Evolutionary conservation across 1,139 yeast species (phyloP), one percentile per base, ranked within the genome.

Genomic region (Kurtzmaniella natalensis): DNA sequence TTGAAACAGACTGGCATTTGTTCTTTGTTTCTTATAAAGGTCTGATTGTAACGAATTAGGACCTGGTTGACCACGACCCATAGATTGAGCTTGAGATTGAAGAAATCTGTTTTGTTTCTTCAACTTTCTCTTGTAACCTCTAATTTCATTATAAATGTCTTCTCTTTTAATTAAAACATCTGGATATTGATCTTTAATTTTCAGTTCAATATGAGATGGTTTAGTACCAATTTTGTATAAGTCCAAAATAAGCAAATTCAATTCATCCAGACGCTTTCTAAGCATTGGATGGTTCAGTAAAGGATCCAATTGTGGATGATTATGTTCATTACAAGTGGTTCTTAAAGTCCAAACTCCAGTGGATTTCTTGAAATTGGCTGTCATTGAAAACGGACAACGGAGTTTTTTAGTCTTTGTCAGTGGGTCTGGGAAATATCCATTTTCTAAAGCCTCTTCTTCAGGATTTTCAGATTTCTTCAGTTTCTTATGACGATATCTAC

Each of bases 251-350:
- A 74, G 60, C 43, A 67, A 55, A 48, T 74, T 74, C 44, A 74
- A 68, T 50, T 73, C 76, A 45, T 70, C 74, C 14, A 72, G 63
- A 31, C 79, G 55, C 50, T 74, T 74, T 42, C 79, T 63, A 42
- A 74, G 61, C 78, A 74, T 73, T 14, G 80, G 80, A 50, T 73
- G 78, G 49, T 70, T 72, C 21, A 70, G 61, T 38, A 74, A 59
- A 6, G 80, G 79, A 45, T 73, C 78, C 44, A 74, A 61, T 48
- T 72, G 77, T 14, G 78, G 77, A 48, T 75, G 81, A 48, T 75
- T 75, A 53, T 75, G 80, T 46, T 71, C 77, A 51, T 72, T 72
- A 44, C 78, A 70, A 15, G 77, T 71, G 14, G 76, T 72, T 40
- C 70, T 64, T 36, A 75, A 58, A 9, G 75, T 68, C 81, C 81